Conservation (phyloP, 1,139 yeast genomes). For the Yamadazyma songkhlaensis region DNA sequence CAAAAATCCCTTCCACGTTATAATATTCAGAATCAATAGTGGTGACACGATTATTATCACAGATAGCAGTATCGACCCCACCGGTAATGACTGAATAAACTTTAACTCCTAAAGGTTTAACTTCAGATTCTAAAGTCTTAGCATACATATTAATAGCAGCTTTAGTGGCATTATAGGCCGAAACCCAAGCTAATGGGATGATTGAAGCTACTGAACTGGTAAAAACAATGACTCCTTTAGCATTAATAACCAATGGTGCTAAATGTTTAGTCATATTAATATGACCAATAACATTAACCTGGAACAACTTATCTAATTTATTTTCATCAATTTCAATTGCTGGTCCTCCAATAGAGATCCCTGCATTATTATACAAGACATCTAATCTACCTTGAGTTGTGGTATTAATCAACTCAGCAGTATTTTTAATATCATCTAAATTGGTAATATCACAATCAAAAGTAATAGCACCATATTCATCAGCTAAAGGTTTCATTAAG, state of each 20-base stretch:
- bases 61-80: conserved; percentile 37
- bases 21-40: conserved; percentile 16
- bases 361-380: conserved; percentile 35
- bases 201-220: conserved; percentile 36
- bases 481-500: conserved; percentile 26
- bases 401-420: conserved; percentile 19
- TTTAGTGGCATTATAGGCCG: conserved; percentile 34
- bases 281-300: conserved; percentile 38
- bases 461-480: conserved; percentile 27
- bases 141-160: conserved; percentile 18
- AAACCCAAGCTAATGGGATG: conserved; percentile 34
- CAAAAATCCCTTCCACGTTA: conserved; percentile 29
- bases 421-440: conserved; percentile 24
- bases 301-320: conserved; percentile 21
- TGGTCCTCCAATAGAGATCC: conserved; percentile 31
- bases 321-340: conserved; percentile 30
- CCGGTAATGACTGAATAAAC: conserved; percentile 36
- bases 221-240: conserved; percentile 37
- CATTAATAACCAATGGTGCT: conserved; percentile 26
- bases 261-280: conserved; percentile 35
- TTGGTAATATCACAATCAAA: conserved; percentile 33
- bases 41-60: conserved; percentile 8
- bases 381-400: conserved; percentile 28
- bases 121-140: conserved; percentile 13
- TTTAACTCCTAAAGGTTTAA: conserved; percentile 35